Conservation (phyloP, 2,329 filamentous ascomycete genomes). For the Stagonosporopsis tanaceti region DNA sequence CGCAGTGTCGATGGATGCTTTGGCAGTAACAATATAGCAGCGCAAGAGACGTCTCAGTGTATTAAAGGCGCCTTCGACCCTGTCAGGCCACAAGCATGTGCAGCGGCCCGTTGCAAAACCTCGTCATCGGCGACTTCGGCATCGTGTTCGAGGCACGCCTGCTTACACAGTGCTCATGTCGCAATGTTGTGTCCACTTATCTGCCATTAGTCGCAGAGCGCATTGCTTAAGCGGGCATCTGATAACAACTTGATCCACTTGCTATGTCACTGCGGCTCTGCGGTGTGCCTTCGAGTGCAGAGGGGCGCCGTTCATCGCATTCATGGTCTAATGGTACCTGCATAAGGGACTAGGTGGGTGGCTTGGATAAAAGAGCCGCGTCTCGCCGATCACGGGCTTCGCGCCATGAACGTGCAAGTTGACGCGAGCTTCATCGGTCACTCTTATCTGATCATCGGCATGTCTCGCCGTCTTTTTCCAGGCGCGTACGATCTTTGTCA, state of each 20-base stretch:
- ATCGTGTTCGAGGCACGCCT: constrained; percentile 33
- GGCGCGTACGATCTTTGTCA: constrained; percentile 3
- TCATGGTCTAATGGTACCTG: constrained; percentile 12
- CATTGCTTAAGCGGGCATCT: constrained; percentile 8
- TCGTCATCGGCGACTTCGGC: constrained; percentile 31
- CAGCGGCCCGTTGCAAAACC: constrained; percentile 25
- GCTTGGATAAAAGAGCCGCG: constrained; percentile 10
- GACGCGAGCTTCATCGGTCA: constrained; percentile 8
- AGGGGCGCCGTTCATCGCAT: neutral
- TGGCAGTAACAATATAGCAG: neutral
- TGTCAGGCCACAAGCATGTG: constrained; percentile 20
- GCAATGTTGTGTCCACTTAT: constrained; percentile 22
- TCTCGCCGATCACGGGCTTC: constrained; percentile 17
- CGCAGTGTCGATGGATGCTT: constrained; percentile 13
- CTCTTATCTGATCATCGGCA: constrained; percentile 2
- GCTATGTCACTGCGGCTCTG: constrained; percentile 12
- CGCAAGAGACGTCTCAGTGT: constrained; percentile 1
- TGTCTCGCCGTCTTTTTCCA: constrained; percentile 9
- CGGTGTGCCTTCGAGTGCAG: constrained; percentile 8
- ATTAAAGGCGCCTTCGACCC: constrained; percentile 10
- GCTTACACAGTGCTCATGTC: constrained; percentile 30
- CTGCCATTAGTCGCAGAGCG: constrained; percentile 10
- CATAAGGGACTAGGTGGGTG: constrained; percentile 1
- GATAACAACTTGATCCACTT: constrained; percentile 13
- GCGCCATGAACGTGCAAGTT: constrained; percentile 17